Percentiles rank a stretch among this genome's conserved stretches.
Evolutionary conservation across 2,329 filamentous ascomycete species (phyloP).

Genomic region (Salinomyces thailandicus): DNA sequence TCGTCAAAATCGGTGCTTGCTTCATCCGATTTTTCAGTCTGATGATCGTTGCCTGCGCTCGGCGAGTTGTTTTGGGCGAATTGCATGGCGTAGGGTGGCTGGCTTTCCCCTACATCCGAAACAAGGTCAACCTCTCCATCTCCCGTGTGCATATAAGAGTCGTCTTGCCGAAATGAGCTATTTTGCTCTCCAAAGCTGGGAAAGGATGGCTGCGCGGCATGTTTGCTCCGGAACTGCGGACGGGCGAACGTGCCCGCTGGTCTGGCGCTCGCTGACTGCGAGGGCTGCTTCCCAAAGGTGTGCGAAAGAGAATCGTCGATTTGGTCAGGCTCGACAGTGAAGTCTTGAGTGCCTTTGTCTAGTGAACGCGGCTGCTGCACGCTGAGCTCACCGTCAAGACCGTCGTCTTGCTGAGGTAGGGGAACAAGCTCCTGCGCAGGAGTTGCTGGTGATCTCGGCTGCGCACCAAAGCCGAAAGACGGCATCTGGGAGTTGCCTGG

Average conservation of each 20-base stretch:
- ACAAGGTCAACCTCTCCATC: neutral
- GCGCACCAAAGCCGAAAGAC: neutral
- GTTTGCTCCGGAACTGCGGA: neutral
- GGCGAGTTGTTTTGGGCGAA: slow-evolving; percentile 1
- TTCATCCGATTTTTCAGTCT: slow-evolving; percentile 31
- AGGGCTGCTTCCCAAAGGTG: slow-evolving; percentile 11
- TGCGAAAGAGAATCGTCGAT: slow-evolving; percentile 13
- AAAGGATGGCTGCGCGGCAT: neutral
- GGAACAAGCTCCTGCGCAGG: slow-evolving; percentile 1
- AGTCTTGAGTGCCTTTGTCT: too few relatives aligned
- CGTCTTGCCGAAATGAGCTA: neutral
- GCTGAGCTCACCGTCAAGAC: too few relatives aligned
- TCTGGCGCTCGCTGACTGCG: too few relatives aligned
- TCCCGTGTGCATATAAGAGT: neutral
- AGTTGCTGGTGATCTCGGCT: neutral
- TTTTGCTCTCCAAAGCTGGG: neutral
- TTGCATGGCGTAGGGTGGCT: neutral
- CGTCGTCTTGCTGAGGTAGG: neutral
- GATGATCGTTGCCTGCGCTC: slow-evolving; percentile 23
- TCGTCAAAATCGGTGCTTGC: neutral
- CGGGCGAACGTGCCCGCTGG: slow-evolving; percentile 3
- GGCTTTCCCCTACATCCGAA: neutral
- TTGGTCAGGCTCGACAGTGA: slow-evolving; percentile 15
- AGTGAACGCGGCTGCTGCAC: too few relatives aligned
- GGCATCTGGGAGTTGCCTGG: too few relatives aligned